Percentiles rank a stretch among this genome's conserved stretches.
Conservation (phyloP, 805 yeast species). For the Kazachstania taianensis region DNA sequence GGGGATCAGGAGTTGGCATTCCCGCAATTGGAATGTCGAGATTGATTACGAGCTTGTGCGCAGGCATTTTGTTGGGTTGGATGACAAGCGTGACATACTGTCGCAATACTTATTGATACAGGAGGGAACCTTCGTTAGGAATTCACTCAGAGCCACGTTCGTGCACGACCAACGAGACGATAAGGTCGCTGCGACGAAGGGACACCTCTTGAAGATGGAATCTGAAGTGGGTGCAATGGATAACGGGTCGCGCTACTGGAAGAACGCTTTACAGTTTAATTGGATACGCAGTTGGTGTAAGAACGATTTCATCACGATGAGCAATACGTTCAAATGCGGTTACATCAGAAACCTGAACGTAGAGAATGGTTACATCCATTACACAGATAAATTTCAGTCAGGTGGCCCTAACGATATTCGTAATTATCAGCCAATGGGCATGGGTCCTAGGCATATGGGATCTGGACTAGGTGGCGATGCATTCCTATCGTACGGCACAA, state of each 20-base stretch:
- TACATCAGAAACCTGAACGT: slow-evolving; percentile 35
- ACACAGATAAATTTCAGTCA: slow-evolving; percentile 70
- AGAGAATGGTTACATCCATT: slow-evolving; percentile 36
- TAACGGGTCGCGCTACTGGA: slow-evolving; percentile 13
- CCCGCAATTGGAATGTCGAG: slow-evolving; percentile 6
- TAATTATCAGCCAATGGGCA: slow-evolving; percentile 56
- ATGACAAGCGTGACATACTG: slow-evolving; percentile 36
- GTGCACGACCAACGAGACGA: slow-evolving; percentile 34
- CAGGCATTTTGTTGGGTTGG: slow-evolving; percentile 27
- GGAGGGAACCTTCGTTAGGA: slow-evolving; percentile 50
- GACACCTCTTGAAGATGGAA: slow-evolving; percentile 31
- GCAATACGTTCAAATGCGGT: slow-evolving; percentile 45
- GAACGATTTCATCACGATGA: slow-evolving; percentile 34
- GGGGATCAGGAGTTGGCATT: slow-evolving; percentile 6
- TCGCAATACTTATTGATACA: slow-evolving; percentile 45
- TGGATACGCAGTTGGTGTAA: slow-evolving; percentile 19
- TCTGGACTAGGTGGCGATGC: slow-evolving; percentile 62
- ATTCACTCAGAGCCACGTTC: slow-evolving; percentile 36
- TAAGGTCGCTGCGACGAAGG: slow-evolving; percentile 37
- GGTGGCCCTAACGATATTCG: slow-evolving; percentile 72
- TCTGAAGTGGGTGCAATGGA: slow-evolving; percentile 35
- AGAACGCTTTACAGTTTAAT: slow-evolving; percentile 26
- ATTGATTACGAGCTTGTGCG: slow-evolving; percentile 21
- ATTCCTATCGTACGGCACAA: slow-evolving; percentile 45
- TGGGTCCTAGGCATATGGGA: slow-evolving; percentile 49